These are phyloP conservation scores for Carallia pectinifolia DNA, from an alignment of 345 rosid species.

Conservation along the genomic window DNA sequence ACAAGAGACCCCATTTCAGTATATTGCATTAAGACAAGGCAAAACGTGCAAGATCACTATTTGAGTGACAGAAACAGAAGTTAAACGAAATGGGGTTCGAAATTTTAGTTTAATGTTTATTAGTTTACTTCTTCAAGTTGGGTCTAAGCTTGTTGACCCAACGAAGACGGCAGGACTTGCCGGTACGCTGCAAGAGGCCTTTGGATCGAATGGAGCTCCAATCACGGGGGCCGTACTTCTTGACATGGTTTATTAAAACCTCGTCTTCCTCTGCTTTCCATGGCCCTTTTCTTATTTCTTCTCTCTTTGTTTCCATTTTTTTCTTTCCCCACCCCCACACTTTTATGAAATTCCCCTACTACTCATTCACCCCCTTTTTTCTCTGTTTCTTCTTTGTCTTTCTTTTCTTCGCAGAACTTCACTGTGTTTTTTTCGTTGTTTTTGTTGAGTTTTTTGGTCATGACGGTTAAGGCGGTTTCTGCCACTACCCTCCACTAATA, in stretches of 20 bases:
- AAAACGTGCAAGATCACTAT: neutral
- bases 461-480: constrained; percentile 29
- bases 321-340: neutral
- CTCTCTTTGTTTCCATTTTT: constrained; percentile 44
- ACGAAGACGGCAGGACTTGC: constrained; percentile 95
- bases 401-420: neutral
- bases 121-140: constrained; percentile 66
- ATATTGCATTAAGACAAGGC: neutral
- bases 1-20: neutral
- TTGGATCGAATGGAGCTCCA: constrained; percentile 99
- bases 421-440: neutral
- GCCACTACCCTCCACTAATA: constrained; percentile 20
- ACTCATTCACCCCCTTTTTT: neutral
- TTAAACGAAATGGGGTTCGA: neutral
- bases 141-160: constrained; percentile 98
- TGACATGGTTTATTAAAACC: constrained; percentile 68
- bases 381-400: neutral
- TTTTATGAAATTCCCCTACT: neutral
- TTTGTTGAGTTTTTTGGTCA: neutral
- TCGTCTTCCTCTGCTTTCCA: constrained; percentile 95
- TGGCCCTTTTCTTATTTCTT: constrained; percentile 76
- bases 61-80: neutral
- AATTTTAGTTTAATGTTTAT: neutral
- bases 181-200: constrained; percentile 80
- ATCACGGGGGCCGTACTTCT: constrained; percentile 75